phyloP scores from a whole-genome alignment of 1,284 basidiomycete genomes.

The Ustilago tritici region DNA sequence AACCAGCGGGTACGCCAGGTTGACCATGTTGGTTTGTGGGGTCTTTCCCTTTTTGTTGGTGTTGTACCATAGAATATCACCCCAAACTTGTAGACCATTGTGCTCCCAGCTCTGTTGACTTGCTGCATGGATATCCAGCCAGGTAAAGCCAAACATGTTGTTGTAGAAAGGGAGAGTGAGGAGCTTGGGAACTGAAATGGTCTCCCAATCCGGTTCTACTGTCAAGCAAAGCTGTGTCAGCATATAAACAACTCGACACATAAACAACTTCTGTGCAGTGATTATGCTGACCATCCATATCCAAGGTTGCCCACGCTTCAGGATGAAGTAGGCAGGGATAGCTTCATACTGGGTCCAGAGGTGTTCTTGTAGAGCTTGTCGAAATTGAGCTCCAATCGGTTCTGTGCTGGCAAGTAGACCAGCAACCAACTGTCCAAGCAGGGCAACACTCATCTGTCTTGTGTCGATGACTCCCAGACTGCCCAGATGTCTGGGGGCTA shows the following conservation, averaged over 20 bases:
- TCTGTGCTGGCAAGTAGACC: not conserved
- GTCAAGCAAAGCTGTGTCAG: not conserved
- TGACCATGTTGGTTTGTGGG: no score
- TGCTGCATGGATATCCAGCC: no score
- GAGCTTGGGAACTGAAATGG: no score
- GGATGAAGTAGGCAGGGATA: not conserved
- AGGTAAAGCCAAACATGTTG: no score
- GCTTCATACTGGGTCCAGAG: not conserved
- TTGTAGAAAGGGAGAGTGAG: no score
- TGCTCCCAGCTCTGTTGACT: no score
- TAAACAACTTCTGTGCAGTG: not conserved
- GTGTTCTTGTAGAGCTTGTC: not conserved
- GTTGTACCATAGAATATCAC: no score
- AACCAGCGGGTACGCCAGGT: no score
- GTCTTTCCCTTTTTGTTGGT: no score
- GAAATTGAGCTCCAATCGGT: not conserved
- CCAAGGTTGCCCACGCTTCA: not conserved
- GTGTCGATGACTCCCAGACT: not conserved
- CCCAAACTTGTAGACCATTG: no score
- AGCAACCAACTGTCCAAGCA: not conserved
- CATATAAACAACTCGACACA: not conserved
- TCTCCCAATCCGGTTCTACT: no score
- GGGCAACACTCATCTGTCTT: not conserved
- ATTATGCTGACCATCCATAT: not conserved
- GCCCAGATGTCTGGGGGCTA: not conserved